These are phyloP conservation scores for Erysimum cheiri DNA, from an alignment of 441 rosid species.

Conservation along the genomic window DNA sequence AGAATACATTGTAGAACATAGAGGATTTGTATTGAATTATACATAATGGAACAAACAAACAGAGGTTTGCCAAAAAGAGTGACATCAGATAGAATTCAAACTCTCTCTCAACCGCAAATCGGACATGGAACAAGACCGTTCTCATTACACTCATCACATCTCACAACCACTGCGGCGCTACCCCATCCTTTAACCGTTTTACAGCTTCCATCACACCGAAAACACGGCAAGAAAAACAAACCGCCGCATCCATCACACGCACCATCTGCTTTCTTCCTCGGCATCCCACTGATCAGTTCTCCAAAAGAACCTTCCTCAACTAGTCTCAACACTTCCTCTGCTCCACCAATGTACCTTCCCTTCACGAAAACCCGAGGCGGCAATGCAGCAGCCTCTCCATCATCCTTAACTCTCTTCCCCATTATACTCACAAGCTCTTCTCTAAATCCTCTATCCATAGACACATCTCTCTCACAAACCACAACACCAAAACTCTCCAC, in stretches of 20 bases:
- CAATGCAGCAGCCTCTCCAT: constrained; percentile 39
- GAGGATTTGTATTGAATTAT: constrained; percentile 30
- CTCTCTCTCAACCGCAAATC: constrained; percentile 60
- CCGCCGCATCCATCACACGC: constrained; percentile 84
- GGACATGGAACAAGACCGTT: constrained; percentile 89
- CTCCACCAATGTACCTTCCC: constrained; percentile 80
- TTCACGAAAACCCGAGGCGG: constrained; percentile 76
- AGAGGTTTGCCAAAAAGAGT: constrained; percentile 18
- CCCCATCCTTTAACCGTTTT: constrained; percentile 59
- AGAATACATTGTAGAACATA: constrained; percentile 4
- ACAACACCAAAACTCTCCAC: constrained; percentile 57
- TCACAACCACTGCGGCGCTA: constrained; percentile 48
- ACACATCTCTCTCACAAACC: constrained; percentile 82
- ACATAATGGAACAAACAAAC: constrained; percentile 29
- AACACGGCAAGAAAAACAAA: constrained; percentile 79
- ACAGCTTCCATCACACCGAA: constrained; percentile 78
- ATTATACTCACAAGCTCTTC: constrained; percentile 69
- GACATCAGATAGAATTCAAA: constrained; percentile 1
- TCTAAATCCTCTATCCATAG: constrained; percentile 80
- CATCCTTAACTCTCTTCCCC: constrained; percentile 43
- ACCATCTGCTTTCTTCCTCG: constrained; percentile 47
- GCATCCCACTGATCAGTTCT: constrained; percentile 60
- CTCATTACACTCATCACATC: constrained; percentile 79
- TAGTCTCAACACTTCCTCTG: constrained; percentile 66
- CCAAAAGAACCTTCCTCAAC: constrained; percentile 72